Conservation (phyloP, 371 early-diverging fungal genomes). For the Mortierella sp. region DNA sequence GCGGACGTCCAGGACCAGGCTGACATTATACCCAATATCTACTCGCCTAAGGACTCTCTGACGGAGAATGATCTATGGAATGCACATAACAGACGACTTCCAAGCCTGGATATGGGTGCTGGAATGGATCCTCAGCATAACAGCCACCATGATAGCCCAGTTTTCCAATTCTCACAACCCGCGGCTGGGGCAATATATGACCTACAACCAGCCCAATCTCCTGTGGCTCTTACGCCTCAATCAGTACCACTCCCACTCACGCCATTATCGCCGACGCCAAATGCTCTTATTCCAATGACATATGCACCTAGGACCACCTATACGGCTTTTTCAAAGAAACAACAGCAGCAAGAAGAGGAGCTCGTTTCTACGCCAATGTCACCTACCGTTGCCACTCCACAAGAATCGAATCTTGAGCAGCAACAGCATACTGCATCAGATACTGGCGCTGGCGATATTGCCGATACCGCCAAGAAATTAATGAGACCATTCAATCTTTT, state of each 20-base stretch:
- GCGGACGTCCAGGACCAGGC: neutral
- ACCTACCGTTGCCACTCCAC: neutral
- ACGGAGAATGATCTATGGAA: constrained; percentile 7
- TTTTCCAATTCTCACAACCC: neutral
- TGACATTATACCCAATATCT: neutral
- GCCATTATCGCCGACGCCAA: neutral
- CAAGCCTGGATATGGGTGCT: constrained; percentile 1
- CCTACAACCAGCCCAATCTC: neutral
- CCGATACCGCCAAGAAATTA: constrained; percentile 15
- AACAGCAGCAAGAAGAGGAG: constrained; percentile 2
- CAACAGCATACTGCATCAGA: constrained; percentile 4
- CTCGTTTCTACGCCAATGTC: neutral
- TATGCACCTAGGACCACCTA: constrained; percentile 43
- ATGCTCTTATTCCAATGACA: constrained; percentile 17
- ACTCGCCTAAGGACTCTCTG: constrained; percentile 22
- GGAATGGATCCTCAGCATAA: neutral
- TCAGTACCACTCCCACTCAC: neutral
- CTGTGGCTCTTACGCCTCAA: neutral
- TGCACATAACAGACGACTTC: neutral
- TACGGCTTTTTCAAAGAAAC: constrained; percentile 24
- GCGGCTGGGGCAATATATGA: neutral
- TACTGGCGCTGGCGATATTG: neutral
- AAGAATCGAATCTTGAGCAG: neutral
- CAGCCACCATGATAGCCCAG: constrained; percentile 3
- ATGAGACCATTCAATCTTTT: constrained; percentile 37